These are phyloP conservation scores for Fragilariopsis cylindrus DNA, from an alignment of 108 stramenopile species.

Conservation along the genomic window DNA sequence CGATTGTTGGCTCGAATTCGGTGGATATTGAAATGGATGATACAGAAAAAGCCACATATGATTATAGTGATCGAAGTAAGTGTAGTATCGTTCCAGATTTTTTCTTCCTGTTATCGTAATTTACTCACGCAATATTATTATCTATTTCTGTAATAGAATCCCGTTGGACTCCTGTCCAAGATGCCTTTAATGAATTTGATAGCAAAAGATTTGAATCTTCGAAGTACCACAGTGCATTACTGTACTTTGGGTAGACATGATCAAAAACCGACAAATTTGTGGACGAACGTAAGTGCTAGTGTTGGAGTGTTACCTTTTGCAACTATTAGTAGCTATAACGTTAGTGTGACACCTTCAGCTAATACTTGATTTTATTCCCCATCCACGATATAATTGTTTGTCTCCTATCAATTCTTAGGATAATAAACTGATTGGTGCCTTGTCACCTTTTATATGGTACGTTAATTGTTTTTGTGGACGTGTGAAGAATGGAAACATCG, in stretches of 20 bases:
- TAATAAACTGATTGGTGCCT: no score
- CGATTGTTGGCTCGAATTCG: slow-evolving; percentile 17
- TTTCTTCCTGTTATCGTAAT: no score
- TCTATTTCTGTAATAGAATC: slow-evolving; percentile 1
- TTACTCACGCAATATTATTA: no score
- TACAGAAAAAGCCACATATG: slow-evolving; percentile 22
- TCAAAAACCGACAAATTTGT: slow-evolving; percentile 35
- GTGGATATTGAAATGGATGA: slow-evolving; percentile 21
- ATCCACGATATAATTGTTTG: no score
- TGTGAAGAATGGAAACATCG: background rate
- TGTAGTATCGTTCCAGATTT: no score
- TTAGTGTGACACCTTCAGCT: no score
- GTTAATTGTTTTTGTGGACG: background rate
- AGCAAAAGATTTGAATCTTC: background rate
- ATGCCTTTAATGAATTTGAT: slow-evolving; percentile 33
- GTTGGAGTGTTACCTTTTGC: background rate
- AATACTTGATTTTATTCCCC: no score
- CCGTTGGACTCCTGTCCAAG: slow-evolving; percentile 7
- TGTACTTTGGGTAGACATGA: slow-evolving; percentile 39
- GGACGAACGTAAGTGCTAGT: slow-evolving; percentile 32
- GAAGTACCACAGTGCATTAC: slow-evolving; percentile 16
- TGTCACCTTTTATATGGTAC: background rate
- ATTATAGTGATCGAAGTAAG: slow-evolving; percentile 28
- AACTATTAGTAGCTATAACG: no score
- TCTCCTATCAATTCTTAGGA: no score